Evolutionary conservation across 2,329 filamentous ascomycete species (phyloP).

Genomic region (Fusarium sp.): DNA sequence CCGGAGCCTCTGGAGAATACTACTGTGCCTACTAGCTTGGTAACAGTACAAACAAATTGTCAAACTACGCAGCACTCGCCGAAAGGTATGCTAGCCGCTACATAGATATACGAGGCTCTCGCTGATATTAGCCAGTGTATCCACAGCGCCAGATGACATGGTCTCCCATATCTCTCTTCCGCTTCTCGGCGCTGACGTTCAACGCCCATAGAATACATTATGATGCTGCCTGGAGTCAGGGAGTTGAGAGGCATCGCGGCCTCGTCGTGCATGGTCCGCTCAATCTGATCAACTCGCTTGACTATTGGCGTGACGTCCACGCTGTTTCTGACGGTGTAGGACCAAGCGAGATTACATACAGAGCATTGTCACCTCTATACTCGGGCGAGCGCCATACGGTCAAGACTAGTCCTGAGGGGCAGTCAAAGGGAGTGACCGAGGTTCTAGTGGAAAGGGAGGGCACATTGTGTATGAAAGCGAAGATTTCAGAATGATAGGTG

Average conservation of each 20-base stretch:
- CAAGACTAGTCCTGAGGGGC: neutral
- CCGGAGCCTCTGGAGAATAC: neutral
- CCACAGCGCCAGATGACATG: neutral
- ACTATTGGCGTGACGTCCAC: neutral
- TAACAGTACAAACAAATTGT: neutral
- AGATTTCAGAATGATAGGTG: neutral
- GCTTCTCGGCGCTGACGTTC: neutral
- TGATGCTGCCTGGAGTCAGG: neutral
- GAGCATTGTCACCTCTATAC: neutral
- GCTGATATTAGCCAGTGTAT: neutral
- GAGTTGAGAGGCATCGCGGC: neutral
- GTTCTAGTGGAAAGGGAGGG: neutral
- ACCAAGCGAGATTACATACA: neutral
- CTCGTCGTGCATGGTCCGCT: neutral
- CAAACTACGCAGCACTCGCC: neutral
- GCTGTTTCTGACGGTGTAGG: neutral
- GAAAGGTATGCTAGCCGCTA: neutral
- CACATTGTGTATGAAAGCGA: neutral
- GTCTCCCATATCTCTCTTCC: neutral
- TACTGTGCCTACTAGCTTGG: neutral
- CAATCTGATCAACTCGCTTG: neutral
- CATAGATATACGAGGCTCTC: neutral
- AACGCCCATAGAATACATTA: neutral
- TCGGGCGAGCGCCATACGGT: neutral
- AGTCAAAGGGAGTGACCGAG: neutral